phyloP scores from a whole-genome alignment of 345 rosid genomes.

The Rhodamnia rubescens region DNA sequence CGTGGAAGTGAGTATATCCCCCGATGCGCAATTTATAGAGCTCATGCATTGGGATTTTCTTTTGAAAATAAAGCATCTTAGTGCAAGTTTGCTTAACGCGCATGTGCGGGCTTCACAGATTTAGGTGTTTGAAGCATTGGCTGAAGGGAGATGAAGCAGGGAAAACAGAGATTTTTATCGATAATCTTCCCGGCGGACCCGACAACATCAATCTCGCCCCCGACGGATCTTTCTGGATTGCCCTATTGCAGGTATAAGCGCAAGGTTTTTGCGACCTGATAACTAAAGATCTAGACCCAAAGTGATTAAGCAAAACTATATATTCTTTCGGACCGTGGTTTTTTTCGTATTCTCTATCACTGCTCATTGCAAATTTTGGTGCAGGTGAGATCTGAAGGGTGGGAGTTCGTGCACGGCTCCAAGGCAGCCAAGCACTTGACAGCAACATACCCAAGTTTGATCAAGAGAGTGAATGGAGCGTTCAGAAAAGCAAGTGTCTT shows the following conservation, averaged over 20 bases:
- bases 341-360: not conserved
- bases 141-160: constrained; percentile 24
- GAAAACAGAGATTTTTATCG: constrained; percentile 23
- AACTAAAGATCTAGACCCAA: not conserved
- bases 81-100: not conserved
- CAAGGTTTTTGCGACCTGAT: not conserved
- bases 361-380: not conserved
- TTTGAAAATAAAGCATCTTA: not conserved
- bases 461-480: not conserved
- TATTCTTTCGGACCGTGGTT: not conserved
- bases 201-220: constrained; percentile 49
- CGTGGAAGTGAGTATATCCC: constrained; percentile 23
- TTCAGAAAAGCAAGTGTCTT: constrained; percentile 16
- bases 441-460: constrained; percentile 14
- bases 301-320: not conserved
- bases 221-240: constrained; percentile 53
- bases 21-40: not conserved
- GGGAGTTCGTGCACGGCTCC: constrained; percentile 32
- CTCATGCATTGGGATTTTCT: not conserved
- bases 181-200: constrained; percentile 40
- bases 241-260: constrained; percentile 13
- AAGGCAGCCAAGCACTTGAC: constrained; percentile 18
- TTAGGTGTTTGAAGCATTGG: constrained; percentile 38
- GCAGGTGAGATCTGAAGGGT: constrained; percentile 12
- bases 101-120: constrained; percentile 9